Evolutionary conservation across 1,284 basidiomycete genomes (phyloP).

Genomic region (Moesziomyces sp.): DNA sequence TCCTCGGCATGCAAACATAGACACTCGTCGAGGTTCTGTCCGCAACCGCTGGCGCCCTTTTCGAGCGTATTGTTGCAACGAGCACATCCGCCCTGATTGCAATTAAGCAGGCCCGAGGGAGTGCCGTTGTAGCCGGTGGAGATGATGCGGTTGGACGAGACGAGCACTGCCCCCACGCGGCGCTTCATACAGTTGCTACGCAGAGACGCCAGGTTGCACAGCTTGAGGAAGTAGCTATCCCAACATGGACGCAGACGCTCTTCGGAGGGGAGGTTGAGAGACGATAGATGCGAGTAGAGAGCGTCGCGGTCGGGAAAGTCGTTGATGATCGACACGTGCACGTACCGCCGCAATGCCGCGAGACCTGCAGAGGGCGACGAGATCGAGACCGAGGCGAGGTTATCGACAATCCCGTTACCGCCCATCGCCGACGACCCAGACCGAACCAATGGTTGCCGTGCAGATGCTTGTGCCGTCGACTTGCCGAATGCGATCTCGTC

Average conservation of each 20-base stretch:
- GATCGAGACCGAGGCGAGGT: slow-evolving; percentile 8
- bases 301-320: slow-evolving; percentile 73
- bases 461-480: neutral
- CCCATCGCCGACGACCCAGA: slow-evolving; percentile 17
- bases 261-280: slow-evolving; percentile 80
- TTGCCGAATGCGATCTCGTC: slow-evolving; percentile 37
- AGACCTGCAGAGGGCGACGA: slow-evolving; percentile 1
- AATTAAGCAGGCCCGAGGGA: slow-evolving; percentile 78
- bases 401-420: slow-evolving; percentile 27
- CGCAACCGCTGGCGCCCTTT: slow-evolving; percentile 62
- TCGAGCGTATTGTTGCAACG: slow-evolving; percentile 59
- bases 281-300: slow-evolving; percentile 76
- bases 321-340: slow-evolving; percentile 80
- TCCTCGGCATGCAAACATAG: slow-evolving; percentile 98
- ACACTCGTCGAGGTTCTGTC: slow-evolving; percentile 80
- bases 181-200: slow-evolving; percentile 82
- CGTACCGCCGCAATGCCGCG: slow-evolving; percentile 26
- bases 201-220: slow-evolving; percentile 63
- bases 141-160: slow-evolving; percentile 82
- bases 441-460: slow-evolving; percentile 1
- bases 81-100: slow-evolving; percentile 66
- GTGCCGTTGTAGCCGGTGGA: slow-evolving; percentile 99
- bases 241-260: slow-evolving; percentile 75
- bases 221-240: slow-evolving; percentile 67
- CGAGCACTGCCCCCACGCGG: slow-evolving; percentile 90